Evolutionary conservation across 768 basidiomycete genomes (phyloP).

Genomic region (Mycena belliarum): DNA sequence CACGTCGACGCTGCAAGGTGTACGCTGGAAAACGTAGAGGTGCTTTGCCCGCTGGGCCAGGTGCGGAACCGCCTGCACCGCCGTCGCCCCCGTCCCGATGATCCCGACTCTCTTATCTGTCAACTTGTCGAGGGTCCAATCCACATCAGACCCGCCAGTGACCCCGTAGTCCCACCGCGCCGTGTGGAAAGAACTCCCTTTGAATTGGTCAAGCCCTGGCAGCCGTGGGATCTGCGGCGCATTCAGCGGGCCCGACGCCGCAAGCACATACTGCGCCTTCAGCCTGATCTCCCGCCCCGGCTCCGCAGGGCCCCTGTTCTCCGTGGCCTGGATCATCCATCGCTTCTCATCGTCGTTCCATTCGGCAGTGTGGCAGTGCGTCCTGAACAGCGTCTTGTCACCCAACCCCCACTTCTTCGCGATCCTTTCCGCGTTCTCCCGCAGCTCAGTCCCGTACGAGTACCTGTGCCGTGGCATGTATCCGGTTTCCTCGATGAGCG

Average conservation of each 20-base stretch:
- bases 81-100: constrained; percentile 22
- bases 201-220: constrained; percentile 4
- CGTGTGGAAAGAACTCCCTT: constrained; percentile 16
- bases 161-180: constrained; percentile 20
- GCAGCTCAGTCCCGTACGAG: constrained; percentile 18
- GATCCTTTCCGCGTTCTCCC: constrained; percentile 19
- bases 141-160: constrained; percentile 1
- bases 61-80: constrained; percentile 19
- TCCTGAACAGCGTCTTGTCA: constrained; percentile 17
- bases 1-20: constrained; percentile 17
- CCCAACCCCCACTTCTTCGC: constrained; percentile 17
- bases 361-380: neutral
- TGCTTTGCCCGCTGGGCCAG: constrained; percentile 19
- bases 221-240: constrained; percentile 14
- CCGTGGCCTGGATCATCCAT: constrained; percentile 1
- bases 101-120: constrained; percentile 19
- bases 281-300: neutral
- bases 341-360: constrained; percentile 7
- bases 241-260: neutral
- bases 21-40: constrained; percentile 23
- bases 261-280: constrained; percentile 1
- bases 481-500: constrained; percentile 23
- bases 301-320: constrained; percentile 2
- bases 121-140: constrained; percentile 8
- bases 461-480: constrained; percentile 21